Conservation (phyloP, 148 eudicot species). For the Nyssa sinensis region DNA sequence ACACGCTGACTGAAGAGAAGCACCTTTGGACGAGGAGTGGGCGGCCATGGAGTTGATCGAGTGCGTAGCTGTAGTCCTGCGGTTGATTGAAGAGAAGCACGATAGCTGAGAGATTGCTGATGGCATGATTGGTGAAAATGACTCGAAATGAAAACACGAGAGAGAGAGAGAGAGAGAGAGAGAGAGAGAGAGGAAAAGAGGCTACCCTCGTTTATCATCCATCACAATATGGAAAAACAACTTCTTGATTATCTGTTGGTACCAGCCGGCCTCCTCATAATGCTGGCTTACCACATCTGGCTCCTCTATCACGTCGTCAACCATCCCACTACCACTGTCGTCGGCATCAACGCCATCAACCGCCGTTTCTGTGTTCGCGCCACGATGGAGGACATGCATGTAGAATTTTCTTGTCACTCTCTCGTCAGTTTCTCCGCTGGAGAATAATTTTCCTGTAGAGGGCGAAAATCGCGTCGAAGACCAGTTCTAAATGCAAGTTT, state of each 20-base stretch:
- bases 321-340: slow-evolving; percentile 55
- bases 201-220: too few relatives aligned
- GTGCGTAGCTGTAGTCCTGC: not conserved
- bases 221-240: slow-evolving; percentile 35
- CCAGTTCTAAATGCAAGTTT: too few relatives aligned
- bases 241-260: slow-evolving; percentile 63
- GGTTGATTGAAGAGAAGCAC: slow-evolving; percentile 12
- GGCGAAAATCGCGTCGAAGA: too few relatives aligned
- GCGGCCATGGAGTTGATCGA: not conserved
- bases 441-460: too few relatives aligned
- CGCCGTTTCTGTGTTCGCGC: slow-evolving; percentile 83
- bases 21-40: slow-evolving; percentile 16
- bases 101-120: slow-evolving; percentile 16
- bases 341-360: slow-evolving; percentile 78
- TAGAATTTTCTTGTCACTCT: too few relatives aligned
- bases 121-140: slow-evolving; percentile 5
- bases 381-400: slow-evolving; percentile 88
- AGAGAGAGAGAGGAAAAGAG: not conserved
- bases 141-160: not conserved
- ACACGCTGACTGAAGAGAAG: too few relatives aligned
- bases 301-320: slow-evolving; percentile 47
- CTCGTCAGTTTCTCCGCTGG: too few relatives aligned
- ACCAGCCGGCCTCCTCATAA: slow-evolving; percentile 57
- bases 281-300: slow-evolving; percentile 65
- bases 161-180: not conserved